These are phyloP conservation scores for Pichia sp. DNA, from an alignment of 1,139 yeast genomes.

Conservation along the genomic window DNA sequence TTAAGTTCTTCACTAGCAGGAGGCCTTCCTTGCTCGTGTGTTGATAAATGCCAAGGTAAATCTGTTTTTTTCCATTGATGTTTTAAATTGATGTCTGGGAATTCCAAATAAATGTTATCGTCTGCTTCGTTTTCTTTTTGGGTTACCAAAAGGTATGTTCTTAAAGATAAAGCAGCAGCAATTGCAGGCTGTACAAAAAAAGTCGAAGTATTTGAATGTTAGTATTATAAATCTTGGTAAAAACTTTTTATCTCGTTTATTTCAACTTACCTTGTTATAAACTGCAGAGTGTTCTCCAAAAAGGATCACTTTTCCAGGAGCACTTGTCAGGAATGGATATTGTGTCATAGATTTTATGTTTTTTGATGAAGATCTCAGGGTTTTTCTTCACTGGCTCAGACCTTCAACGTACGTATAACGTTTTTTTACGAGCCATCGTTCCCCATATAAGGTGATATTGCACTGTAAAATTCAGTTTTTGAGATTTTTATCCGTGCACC, in stretches of 20 bases:
- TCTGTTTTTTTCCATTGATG: slow-evolving; percentile 55
- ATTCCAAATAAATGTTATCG: slow-evolving; percentile 51
- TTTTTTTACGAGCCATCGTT: not conserved
- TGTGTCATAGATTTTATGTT: slow-evolving; percentile 13
- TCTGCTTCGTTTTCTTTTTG: slow-evolving; percentile 33
- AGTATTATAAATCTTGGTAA: too few species aligned
- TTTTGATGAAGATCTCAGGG: not conserved
- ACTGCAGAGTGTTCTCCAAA: slow-evolving; percentile 98
- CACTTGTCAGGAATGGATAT: slow-evolving; percentile 67
- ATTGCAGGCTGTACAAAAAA: slow-evolving; percentile 54
- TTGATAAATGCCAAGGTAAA: slow-evolving; percentile 51
- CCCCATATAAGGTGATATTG: too few species aligned
- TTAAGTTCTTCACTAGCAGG: slow-evolving; percentile 49
- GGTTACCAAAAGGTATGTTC: slow-evolving; percentile 69
- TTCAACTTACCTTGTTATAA: slow-evolving; percentile 59
- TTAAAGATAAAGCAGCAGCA: slow-evolving; percentile 77
- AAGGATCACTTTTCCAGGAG: slow-evolving; percentile 94
- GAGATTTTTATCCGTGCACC: not conserved
- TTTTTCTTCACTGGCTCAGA: not conserved
- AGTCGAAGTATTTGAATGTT: not conserved
- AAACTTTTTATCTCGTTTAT: too few species aligned
- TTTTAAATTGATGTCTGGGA: slow-evolving; percentile 72
- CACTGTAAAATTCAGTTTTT: too few species aligned
- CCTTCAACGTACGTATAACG: not conserved
- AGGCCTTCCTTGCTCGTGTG: slow-evolving; percentile 33